A percentile compares a stretch with the other conserved stretches of the same genome.
phyloP scores from a whole-genome alignment of 2,329 filamentous ascomycete species.

The Fusarium denticulatum region DNA sequence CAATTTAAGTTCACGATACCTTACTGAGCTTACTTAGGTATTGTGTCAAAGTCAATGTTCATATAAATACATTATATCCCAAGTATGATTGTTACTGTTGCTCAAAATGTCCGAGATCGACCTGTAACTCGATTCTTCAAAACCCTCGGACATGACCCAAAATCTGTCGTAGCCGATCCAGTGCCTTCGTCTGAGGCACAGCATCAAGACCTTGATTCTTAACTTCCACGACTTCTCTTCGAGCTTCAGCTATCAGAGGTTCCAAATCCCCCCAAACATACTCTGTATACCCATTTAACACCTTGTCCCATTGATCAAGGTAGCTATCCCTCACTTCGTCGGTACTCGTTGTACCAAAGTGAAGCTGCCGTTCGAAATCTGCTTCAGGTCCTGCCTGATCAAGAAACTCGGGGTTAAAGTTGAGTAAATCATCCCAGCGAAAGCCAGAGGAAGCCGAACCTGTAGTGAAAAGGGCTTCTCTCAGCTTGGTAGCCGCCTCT shows the following conservation, averaged over 20 bases:
- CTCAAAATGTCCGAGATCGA: not conserved
- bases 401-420: conserved; percentile 61
- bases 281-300: conserved; percentile 67
- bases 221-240: conserved; percentile 62
- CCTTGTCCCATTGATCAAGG: conserved; percentile 65
- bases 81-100: not conserved
- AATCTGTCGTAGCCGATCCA: conserved; percentile 51
- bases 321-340: conserved; percentile 56
- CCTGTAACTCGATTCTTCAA: conserved; percentile 8
- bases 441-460: conserved; percentile 4
- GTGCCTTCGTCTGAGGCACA: conserved; percentile 42
- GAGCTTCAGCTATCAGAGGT: conserved; percentile 65
- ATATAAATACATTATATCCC: not conserved
- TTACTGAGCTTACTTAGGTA: not conserved
- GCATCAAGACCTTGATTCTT: conserved; percentile 27
- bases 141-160: conserved; percentile 51
- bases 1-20: not conserved
- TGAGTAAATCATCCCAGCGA: conserved; percentile 59
- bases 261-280: conserved; percentile 75
- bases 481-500: conserved; percentile 48
- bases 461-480: conserved; percentile 51
- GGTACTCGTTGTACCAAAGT: conserved; percentile 53
- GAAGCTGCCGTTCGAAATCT: conserved; percentile 32
- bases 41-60: not conserved
- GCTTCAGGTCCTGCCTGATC: conserved; percentile 32